These are phyloP conservation scores for Tirmania nivea DNA, from an alignment of 495 filamentous ascomycete species.

Conservation along the genomic window DNA sequence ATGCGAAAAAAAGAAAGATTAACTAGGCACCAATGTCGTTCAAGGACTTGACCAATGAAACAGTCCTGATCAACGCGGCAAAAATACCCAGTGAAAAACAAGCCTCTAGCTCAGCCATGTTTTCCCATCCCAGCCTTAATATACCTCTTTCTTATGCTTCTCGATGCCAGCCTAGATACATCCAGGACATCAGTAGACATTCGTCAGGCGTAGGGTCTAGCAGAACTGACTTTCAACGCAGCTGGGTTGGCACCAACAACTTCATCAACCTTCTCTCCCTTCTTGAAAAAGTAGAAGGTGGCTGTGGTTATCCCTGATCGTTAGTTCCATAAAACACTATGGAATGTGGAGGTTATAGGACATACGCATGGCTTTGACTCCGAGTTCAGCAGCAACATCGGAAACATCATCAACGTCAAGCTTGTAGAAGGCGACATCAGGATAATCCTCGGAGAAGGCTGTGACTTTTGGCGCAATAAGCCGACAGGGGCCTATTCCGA, in stretches of 20 bases:
- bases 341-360: background rate
- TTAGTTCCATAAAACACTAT: background rate
- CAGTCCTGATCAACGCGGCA: too few relatives aligned
- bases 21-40: too few relatives aligned
- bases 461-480: conserved; percentile 54
- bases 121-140: too few relatives aligned
- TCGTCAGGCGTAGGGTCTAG: too few relatives aligned
- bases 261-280: conserved; percentile 42
- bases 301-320: conserved; percentile 14
- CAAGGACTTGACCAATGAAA: too few relatives aligned
- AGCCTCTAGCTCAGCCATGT: too few relatives aligned
- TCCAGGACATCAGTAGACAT: too few relatives aligned
- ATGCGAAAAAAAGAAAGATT: too few relatives aligned
- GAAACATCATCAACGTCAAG: conserved; percentile 73
- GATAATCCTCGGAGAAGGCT: conserved; percentile 34
- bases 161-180: too few relatives aligned
- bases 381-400: conserved; percentile 55
- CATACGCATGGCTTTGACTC: conserved; percentile 66
- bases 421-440: conserved; percentile 57
- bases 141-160: too few relatives aligned
- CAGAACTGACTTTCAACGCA: conserved; percentile 27
- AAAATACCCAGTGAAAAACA: too few relatives aligned
- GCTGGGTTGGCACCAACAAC: conserved; percentile 64
- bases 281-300: conserved; percentile 71
- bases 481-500: conserved; percentile 48